Base-by-base conservation (phyloP, 2,329 filamentous ascomycete species). In the Xylaria sp. region DNA sequence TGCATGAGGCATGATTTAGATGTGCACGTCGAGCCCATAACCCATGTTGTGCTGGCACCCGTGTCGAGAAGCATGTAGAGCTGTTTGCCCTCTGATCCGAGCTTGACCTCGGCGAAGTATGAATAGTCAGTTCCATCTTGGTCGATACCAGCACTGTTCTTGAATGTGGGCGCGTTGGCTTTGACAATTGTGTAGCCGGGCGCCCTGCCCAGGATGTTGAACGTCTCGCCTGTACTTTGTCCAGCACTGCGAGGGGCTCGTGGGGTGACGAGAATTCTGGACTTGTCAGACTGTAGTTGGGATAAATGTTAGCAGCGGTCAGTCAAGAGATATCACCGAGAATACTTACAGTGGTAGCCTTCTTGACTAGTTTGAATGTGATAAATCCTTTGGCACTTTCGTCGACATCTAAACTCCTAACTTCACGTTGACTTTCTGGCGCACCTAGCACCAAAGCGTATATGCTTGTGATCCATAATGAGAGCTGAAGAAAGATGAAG, bases 41-140 rank as follows among this genome's bases (percentile, higher is more conserved):
- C 88, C 94, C 94, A 97, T 13, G 90, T 93, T 66, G 92, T 93
- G 26, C 87, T 87, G 46, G 89, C 88, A 31, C 89, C 89, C 7
- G 89, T 90, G 76, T 92, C 89, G 66, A 91, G 80, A 31, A 91
- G 83, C 85, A 92, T 87, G 73, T 87, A 87, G 72, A 91, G 73
- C 1, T 83, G 77, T 71, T 86, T 87, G 49, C 80, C 79, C 15
- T 82, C 79, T 3, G 88, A 88, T 15, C 89, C 89, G 17, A 92
- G 76, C 40, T 81, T 74, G 17, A 86, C 86, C 75, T 88, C 79
- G 51, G 88, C 79, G 73, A 91, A 91, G 78, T 92, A 91, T 1
- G 88, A 89, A 72, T 86, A 89, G 75, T 92, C 89, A 17, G 86
- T 87, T 17, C 89, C 89, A 75, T 91, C 89, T 75, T 92, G 89